These are phyloP conservation scores for Fusarium acutatum DNA, from an alignment of 2,329 filamentous ascomycete genomes.

Conservation along the genomic window DNA sequence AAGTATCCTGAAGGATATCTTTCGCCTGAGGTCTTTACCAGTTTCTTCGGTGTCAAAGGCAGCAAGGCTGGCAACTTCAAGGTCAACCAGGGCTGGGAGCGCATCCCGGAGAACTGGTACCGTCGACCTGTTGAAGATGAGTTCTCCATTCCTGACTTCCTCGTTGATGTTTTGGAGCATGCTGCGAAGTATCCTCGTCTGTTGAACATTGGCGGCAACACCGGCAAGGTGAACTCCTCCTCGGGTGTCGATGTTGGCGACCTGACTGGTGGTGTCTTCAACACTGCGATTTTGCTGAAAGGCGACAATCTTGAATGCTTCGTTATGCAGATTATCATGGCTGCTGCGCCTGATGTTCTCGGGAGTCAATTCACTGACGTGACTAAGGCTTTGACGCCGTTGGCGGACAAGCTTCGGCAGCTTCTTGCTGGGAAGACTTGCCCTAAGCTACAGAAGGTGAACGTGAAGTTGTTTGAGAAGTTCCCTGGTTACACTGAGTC, in stretches of 20 bases:
- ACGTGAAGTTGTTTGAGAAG: conserved; percentile 4
- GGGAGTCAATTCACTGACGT: conserved; percentile 7
- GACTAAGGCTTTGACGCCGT: not conserved
- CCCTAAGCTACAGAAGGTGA: not conserved
- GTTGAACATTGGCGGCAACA: not conserved
- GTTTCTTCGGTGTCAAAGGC: not conserved
- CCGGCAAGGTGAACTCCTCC: not conserved
- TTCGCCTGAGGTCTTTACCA: not conserved
- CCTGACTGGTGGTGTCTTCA: conserved; percentile 56
- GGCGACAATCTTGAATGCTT: conserved; percentile 58
- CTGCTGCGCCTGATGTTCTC: not conserved
- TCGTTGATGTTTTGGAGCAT: not conserved
- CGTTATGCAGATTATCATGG: conserved; percentile 44
- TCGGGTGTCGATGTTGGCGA: not conserved
- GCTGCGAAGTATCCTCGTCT: not conserved
- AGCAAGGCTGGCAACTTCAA: conserved; percentile 10
- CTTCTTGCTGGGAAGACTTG: not conserved
- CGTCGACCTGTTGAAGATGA: not conserved
- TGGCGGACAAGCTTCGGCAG: not conserved
- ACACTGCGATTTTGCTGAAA: conserved; percentile 49
- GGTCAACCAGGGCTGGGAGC: conserved; percentile 8
- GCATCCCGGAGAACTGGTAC: conserved; percentile 10
- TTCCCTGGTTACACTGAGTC: conserved; percentile 3
- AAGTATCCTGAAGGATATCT: conserved; percentile 3
- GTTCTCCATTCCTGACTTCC: not conserved